Conservation (phyloP, 108 stramenopile species). For the Cyclotella kingstonii region DNA sequence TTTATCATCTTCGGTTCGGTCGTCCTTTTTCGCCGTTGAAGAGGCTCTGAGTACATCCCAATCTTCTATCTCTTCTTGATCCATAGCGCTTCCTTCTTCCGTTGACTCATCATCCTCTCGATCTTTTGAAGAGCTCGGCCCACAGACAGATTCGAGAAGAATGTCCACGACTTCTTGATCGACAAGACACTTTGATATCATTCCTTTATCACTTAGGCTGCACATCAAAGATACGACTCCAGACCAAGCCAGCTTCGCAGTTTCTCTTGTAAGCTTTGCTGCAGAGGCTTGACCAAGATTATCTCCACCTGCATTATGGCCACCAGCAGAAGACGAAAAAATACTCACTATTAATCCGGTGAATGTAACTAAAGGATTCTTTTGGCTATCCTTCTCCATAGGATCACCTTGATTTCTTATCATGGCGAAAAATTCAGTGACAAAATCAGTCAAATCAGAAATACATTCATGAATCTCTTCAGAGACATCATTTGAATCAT, state of each 20-base stretch:
- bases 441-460: constrained; percentile 51
- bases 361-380: constrained; percentile 57
- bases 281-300: constrained; percentile 48
- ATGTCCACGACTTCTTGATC: constrained; percentile 53
- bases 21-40: too few species aligned
- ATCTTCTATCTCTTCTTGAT: constrained; percentile 48
- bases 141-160: constrained; percentile 66
- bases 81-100: constrained; percentile 24
- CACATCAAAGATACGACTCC: constrained; percentile 42
- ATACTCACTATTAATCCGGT: constrained; percentile 66
- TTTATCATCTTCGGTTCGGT: too few species aligned
- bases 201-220: constrained; percentile 4
- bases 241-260: constrained; percentile 66
- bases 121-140: constrained; percentile 9
- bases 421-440: constrained; percentile 16
- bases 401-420: constrained; percentile 7
- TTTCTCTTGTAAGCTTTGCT: constrained; percentile 70
- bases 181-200: constrained; percentile 20
- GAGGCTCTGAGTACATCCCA: constrained; percentile 21
- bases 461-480: constrained; percentile 64
- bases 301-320: constrained; percentile 57
- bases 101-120: constrained; percentile 27
- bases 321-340: constrained; percentile 66
- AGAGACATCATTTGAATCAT: constrained; percentile 54
- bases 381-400: constrained; percentile 23